Conservation (phyloP, 345 rosid species). For the Eucalyptus marginata region DNA sequence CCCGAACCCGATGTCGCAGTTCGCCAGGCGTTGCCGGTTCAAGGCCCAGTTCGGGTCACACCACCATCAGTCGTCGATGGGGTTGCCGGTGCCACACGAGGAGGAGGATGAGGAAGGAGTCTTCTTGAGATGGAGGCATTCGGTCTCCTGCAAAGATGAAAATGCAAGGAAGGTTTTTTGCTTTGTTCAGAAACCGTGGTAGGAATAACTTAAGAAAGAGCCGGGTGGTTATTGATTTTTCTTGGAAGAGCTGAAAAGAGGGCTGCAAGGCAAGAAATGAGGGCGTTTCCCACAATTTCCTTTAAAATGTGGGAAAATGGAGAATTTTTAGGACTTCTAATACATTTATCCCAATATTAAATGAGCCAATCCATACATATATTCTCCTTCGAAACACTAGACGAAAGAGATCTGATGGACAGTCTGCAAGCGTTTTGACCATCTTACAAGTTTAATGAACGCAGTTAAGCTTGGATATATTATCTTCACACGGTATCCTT, state of each 20-base stretch:
- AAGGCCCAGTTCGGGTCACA: conserved; percentile 20
- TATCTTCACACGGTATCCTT: too few species aligned
- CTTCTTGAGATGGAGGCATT: conserved; percentile 12
- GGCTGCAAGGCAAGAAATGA: neutral
- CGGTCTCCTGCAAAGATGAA: conserved; percentile 10
- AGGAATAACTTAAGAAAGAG: neutral
- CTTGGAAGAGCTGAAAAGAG: neutral
- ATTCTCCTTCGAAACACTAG: neutral
- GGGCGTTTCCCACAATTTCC: neutral
- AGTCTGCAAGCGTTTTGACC: neutral
- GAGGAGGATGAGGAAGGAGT: neutral
- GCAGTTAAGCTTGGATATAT: neutral
- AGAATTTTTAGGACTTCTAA: neutral
- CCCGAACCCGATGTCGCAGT: conserved; percentile 72
- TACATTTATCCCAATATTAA: too few species aligned
- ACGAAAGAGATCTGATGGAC: neutral
- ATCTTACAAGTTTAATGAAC: neutral
- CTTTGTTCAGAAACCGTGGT: neutral
- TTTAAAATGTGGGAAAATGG: neutral
- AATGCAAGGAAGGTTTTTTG: neutral
- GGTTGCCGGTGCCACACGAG: conserved; percentile 34
- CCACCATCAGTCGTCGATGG: conserved; percentile 40
- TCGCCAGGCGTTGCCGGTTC: conserved; percentile 24
- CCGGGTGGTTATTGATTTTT: neutral
- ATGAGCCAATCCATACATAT: too few species aligned